A percentile compares a stretch with the other conserved stretches of the same genome.
Evolutionary conservation across 1,284 basidiomycete genomes (phyloP).

Genomic region (Lentinula novae-zelandiae): DNA sequence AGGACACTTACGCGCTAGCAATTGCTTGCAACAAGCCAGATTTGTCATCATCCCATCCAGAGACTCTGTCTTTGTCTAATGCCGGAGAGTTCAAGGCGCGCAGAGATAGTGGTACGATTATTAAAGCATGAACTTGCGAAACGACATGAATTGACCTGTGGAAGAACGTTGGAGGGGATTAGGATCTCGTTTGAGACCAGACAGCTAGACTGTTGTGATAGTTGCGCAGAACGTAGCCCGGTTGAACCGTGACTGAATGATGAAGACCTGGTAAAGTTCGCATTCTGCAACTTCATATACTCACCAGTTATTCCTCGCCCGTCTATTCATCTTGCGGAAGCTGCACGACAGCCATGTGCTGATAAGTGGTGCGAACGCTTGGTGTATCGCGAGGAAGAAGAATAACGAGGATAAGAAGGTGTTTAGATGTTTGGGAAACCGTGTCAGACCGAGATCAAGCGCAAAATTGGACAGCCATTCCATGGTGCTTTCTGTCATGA

Average conservation of each 20-base stretch:
- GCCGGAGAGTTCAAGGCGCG: conserved; percentile 32
- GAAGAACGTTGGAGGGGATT: not conserved
- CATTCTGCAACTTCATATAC: not conserved
- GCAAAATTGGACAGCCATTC: not conserved
- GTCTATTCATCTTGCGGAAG: conserved; percentile 3
- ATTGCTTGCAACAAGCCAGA: conserved; percentile 36
- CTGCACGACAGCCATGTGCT: not conserved
- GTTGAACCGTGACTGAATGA: too few species aligned
- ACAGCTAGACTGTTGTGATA: too few species aligned
- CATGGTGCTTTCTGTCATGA: not conserved
- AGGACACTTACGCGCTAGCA: conserved; percentile 40
- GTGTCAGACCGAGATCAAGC: conserved; percentile 9
- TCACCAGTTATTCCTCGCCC: conserved; percentile 12
- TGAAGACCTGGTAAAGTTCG: too few species aligned
- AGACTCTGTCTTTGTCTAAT: conserved; percentile 41
- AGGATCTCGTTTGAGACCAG: not conserved
- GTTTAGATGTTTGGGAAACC: conserved; percentile 1
- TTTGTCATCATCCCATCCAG: conserved; percentile 40
- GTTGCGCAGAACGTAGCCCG: too few species aligned
- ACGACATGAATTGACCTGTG: conserved; percentile 28
- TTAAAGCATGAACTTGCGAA: conserved; percentile 42
- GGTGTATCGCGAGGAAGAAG: conserved; percentile 10
- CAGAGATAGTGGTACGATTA: conserved; percentile 39
- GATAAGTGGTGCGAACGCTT: conserved; percentile 7
- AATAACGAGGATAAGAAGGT: conserved; percentile 7